Conservation (phyloP, 2,329 filamentous ascomycete genomes). For the Coleophoma cylindrospora region DNA sequence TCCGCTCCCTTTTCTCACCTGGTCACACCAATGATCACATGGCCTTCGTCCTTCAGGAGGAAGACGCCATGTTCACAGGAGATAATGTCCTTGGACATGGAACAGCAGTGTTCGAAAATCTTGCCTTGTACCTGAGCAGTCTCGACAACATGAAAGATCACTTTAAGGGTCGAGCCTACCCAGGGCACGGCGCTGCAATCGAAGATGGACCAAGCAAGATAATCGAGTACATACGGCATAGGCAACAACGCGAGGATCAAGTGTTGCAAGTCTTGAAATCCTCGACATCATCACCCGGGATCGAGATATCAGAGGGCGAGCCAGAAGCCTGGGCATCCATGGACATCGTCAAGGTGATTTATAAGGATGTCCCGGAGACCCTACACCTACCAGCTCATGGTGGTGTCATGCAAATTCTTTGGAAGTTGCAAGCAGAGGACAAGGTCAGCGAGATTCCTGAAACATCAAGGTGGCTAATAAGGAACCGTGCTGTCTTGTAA, state of each 20-base stretch:
- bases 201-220: slow-evolving; percentile 69
- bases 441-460: slow-evolving; percentile 43
- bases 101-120: slow-evolving; percentile 78
- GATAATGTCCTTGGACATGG: slow-evolving; percentile 88
- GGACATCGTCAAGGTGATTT: slow-evolving; percentile 86
- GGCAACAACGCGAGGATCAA: slow-evolving; percentile 74
- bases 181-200: slow-evolving; percentile 80
- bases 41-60: slow-evolving; percentile 68
- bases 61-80: slow-evolving; percentile 81
- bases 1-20: slow-evolving; percentile 62
- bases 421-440: slow-evolving; percentile 73
- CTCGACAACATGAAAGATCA: slow-evolving; percentile 63
- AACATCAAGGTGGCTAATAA: slow-evolving; percentile 38
- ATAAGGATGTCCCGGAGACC: slow-evolving; percentile 70
- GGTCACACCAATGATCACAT: slow-evolving; percentile 83
- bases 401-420: slow-evolving; percentile 73
- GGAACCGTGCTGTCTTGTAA: slow-evolving; percentile 36
- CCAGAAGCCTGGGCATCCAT: slow-evolving; percentile 58
- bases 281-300: slow-evolving; percentile 25
- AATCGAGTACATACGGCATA: slow-evolving; percentile 76
- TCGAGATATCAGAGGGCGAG: slow-evolving; percentile 11
- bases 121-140: slow-evolving; percentile 62
- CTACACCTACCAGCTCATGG: slow-evolving; percentile 72
- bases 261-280: slow-evolving; percentile 60
- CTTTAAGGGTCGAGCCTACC: slow-evolving; percentile 70